These are phyloP conservation scores for Gaeumannomyces sp. DNA, from an alignment of 2,329 filamentous ascomycete species.

Conservation along the genomic window DNA sequence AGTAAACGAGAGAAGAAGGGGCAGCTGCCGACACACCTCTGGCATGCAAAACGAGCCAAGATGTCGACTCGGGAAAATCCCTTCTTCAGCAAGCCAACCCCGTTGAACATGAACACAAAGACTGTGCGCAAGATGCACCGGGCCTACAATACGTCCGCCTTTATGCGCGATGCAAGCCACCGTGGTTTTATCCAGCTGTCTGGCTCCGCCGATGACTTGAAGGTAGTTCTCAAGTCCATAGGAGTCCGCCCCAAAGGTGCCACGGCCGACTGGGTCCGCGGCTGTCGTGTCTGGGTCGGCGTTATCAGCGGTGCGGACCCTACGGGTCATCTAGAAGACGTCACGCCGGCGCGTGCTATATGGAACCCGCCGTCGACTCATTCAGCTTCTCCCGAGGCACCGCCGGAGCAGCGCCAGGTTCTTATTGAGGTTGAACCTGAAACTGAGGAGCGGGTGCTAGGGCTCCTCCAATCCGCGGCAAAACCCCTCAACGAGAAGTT, in stretches of 20 bases:
- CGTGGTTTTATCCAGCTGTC: slow-evolving; percentile 78
- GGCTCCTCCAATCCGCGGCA: slow-evolving; percentile 55
- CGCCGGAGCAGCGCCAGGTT: background rate
- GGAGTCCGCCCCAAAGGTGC: background rate
- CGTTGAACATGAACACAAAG: slow-evolving; percentile 5
- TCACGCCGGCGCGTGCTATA: slow-evolving; percentile 5
- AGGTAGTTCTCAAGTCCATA: slow-evolving; percentile 10
- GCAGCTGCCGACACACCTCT: slow-evolving; percentile 90
- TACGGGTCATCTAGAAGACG: background rate
- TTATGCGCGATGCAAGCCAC: slow-evolving; percentile 78
- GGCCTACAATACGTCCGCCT: slow-evolving; percentile 2
- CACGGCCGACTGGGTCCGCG: slow-evolving; percentile 3
- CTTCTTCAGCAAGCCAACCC: slow-evolving; percentile 8
- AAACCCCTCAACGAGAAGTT: slow-evolving; percentile 22
- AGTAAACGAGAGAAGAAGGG: slow-evolving; percentile 76
- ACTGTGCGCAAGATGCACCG: slow-evolving; percentile 6
- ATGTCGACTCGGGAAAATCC: slow-evolving; percentile 60
- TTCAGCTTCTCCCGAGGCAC: background rate
- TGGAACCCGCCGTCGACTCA: slow-evolving; percentile 2
- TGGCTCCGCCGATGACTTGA: slow-evolving; percentile 35
- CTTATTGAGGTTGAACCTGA: slow-evolving; percentile 6
- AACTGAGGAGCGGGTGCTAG: slow-evolving; percentile 50
- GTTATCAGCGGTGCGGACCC: background rate
- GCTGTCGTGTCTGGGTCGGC: slow-evolving; percentile 7
- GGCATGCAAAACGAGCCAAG: slow-evolving; percentile 83